Conservation (phyloP, 2,329 filamentous ascomycete genomes). For the Fusarium sp. region DNA sequence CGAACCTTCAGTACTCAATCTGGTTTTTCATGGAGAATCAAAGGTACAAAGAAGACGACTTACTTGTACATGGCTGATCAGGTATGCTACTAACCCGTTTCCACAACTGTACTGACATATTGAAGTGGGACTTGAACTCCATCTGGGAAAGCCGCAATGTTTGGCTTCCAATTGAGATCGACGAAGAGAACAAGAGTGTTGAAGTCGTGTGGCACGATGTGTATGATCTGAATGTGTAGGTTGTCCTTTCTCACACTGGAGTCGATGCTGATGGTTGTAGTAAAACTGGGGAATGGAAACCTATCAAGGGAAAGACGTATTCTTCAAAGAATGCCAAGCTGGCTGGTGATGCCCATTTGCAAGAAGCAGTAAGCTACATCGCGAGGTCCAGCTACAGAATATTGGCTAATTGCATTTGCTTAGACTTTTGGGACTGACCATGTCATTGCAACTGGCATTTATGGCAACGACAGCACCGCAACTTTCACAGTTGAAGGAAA, state of each 20-base stretch:
- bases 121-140: constrained; percentile 63
- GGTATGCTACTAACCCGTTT: constrained; percentile 5
- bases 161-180: constrained; percentile 66
- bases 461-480: constrained; percentile 65
- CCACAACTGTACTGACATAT: not conserved
- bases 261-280: constrained; percentile 12
- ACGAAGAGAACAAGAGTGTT: constrained; percentile 63
- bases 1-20: constrained; percentile 66
- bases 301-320: constrained; percentile 63
- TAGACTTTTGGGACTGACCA: constrained; percentile 60
- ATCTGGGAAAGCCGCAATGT: constrained; percentile 69
- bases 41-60: constrained; percentile 60
- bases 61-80: constrained; percentile 64
- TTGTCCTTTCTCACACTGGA: rapidly evolving
- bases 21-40: constrained; percentile 62
- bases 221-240: constrained; percentile 64
- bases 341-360: constrained; percentile 60
- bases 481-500: constrained; percentile 63
- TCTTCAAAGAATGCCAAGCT: constrained; percentile 59
- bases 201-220: constrained; percentile 66
- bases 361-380: constrained; percentile 64
- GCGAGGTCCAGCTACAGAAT: rapidly evolving
- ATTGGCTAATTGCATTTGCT: not conserved
- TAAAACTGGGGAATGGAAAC: constrained; percentile 62
- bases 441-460: constrained; percentile 64